phyloP scores from a whole-genome alignment of 2,329 filamentous ascomycete genomes.

The Calycina herbarum region DNA sequence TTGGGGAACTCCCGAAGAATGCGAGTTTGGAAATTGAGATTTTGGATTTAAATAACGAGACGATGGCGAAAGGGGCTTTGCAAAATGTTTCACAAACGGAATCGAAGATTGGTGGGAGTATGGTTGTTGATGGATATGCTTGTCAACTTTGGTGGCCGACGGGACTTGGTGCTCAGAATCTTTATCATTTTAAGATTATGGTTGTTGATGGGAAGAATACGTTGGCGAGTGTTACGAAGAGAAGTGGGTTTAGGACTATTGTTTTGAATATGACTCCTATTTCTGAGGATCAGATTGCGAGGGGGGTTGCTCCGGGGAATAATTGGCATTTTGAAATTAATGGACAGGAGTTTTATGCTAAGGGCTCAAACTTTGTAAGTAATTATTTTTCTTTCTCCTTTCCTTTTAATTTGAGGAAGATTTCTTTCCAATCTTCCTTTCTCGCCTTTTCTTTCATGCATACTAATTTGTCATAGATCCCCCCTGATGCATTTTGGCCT shows the following conservation, averaged over 20 bases:
- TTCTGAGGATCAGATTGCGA: constrained; percentile 51
- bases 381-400: not conserved
- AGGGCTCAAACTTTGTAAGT: constrained; percentile 56
- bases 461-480: not conserved
- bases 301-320: constrained; percentile 56
- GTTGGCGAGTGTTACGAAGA: constrained; percentile 50
- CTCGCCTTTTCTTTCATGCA: not conserved
- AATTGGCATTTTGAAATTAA: constrained; percentile 69
- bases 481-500: constrained; percentile 56
- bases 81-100: constrained; percentile 43
- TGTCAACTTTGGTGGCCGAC: constrained; percentile 63
- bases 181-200: constrained; percentile 56
- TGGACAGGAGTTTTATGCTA: constrained; percentile 62
- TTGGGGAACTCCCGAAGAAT: constrained; percentile 49
- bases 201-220: constrained; percentile 42
- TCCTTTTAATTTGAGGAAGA: constrained; percentile 50
- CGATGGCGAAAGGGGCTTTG: constrained; percentile 42
- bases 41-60: constrained; percentile 43
- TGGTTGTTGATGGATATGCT: constrained; percentile 42
- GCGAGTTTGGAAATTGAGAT: constrained; percentile 49
- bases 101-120: constrained; percentile 50
- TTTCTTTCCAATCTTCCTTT: not conserved
- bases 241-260: constrained; percentile 62
- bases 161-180: constrained; percentile 55
- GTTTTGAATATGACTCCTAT: constrained; percentile 57